phyloP scores from a whole-genome alignment of 495 filamentous ascomycete genomes.

The Massariosphaeria phaeospora region DNA sequence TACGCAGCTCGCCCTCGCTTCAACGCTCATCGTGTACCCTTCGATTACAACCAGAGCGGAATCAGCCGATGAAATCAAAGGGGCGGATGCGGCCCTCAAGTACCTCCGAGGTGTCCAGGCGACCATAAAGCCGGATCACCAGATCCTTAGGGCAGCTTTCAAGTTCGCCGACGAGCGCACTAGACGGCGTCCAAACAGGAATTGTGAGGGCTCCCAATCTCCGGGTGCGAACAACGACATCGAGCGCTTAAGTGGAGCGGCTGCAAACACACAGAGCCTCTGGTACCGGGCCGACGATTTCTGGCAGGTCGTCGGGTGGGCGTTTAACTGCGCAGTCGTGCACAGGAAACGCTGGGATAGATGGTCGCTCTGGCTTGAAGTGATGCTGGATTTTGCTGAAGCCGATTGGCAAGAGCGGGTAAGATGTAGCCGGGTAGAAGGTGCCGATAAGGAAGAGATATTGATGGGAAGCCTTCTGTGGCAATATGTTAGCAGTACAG shows the following conservation, averaged over 20 bases:
- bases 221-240: conserved; percentile 40
- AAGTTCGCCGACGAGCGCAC: conserved; percentile 40
- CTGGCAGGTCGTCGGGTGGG: conserved; percentile 88
- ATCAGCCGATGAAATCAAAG: conserved; percentile 48
- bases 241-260: conserved; percentile 46
- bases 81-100: conserved; percentile 51
- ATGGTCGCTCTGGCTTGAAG: conserved; percentile 78
- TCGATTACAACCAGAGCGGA: conserved; percentile 57
- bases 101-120: conserved; percentile 55
- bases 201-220: background rate
- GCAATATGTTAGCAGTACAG: conserved; percentile 46
- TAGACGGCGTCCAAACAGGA: background rate
- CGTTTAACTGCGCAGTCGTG: conserved; percentile 79
- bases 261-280: conserved; percentile 61
- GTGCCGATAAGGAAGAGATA: conserved; percentile 29
- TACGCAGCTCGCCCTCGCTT: conserved; percentile 61
- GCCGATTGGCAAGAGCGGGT: conserved; percentile 64
- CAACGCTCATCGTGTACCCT: conserved; percentile 67
- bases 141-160: conserved; percentile 51
- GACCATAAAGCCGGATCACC: conserved; percentile 50
- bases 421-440: conserved; percentile 35
- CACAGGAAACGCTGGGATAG: conserved; percentile 68
- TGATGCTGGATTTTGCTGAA: conserved; percentile 72
- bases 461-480: conserved; percentile 49
- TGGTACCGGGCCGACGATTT: conserved; percentile 75